Percentiles rank a stretch among this genome's conserved stretches.
Conservation (phyloP, 192 early-diverging fungal species). For the Gonapodya sp. region DNA sequence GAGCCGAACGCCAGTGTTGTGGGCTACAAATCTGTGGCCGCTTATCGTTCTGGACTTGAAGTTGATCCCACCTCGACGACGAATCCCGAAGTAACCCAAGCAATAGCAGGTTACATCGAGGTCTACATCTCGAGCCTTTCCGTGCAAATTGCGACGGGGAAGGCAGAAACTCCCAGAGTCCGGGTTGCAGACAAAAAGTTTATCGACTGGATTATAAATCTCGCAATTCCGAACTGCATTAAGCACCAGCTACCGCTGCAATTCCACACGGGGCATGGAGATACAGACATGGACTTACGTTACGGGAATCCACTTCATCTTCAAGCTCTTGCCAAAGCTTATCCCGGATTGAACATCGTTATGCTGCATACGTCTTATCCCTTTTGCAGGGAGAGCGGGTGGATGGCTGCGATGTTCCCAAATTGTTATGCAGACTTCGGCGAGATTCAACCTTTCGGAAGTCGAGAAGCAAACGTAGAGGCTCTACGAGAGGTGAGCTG, state of each 20-base stretch:
- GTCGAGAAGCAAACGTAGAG: background rate
- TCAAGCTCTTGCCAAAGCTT: background rate
- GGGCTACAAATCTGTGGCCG: background rate
- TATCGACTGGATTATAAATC: background rate
- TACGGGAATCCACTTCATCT: background rate
- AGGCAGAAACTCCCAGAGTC: background rate
- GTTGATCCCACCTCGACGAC: background rate
- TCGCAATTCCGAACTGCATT: background rate
- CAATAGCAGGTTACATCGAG: background rate
- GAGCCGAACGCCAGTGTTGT: background rate
- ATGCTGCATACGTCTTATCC: background rate
- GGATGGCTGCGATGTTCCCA: background rate
- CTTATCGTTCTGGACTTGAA: conserved; percentile 1
- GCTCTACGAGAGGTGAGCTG: background rate
- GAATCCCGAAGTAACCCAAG: background rate
- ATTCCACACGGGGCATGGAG: conserved; percentile 1
- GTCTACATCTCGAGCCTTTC: background rate
- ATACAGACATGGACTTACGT: background rate
- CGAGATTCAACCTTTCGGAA: background rate
- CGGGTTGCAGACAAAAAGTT: background rate
- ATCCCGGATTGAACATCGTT: background rate
- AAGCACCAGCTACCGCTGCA: conserved; percentile 5
- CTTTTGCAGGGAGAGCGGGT: background rate
- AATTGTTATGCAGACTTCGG: background rate
- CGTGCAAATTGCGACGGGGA: background rate